These are phyloP conservation scores for Candida vaughaniae DNA, from an alignment of 805 yeast genomes.

Conservation along the genomic window DNA sequence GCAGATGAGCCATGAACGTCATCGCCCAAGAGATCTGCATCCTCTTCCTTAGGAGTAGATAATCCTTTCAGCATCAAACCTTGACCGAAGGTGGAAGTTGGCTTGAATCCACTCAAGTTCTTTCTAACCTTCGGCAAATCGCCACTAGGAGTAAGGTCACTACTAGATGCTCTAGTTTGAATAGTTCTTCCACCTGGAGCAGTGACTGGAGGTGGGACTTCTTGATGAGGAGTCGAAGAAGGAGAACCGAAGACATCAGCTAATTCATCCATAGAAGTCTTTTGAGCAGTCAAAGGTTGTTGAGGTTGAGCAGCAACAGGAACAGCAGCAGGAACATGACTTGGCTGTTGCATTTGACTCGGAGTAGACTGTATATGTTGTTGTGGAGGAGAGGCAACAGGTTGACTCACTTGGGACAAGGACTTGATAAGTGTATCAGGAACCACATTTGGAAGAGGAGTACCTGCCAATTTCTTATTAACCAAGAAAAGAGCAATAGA, in stretches of 20 bases:
- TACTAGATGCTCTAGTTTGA: slow-evolving; percentile 28
- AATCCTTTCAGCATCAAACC: slow-evolving; percentile 41
- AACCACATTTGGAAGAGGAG: slow-evolving; percentile 71
- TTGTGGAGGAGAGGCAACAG: neutral
- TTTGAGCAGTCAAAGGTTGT: slow-evolving; percentile 25
- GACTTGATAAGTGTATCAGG: slow-evolving; percentile 60
- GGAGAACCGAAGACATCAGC: slow-evolving; percentile 45
- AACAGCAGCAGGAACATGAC: neutral
- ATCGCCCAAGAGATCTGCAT: slow-evolving; percentile 32
- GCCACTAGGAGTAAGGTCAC: slow-evolving; percentile 26
- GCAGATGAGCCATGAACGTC: slow-evolving; percentile 21
- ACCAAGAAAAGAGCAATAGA: slow-evolving; percentile 92
- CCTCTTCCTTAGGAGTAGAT: slow-evolving; percentile 16
- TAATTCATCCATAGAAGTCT: slow-evolving; percentile 64
- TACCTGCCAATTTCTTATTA: slow-evolving; percentile 78
- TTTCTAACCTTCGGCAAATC: slow-evolving; percentile 35
- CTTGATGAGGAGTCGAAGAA: slow-evolving; percentile 15
- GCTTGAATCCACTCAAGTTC: slow-evolving; percentile 57
- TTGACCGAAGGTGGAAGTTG: slow-evolving; percentile 86
- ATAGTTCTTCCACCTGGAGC: slow-evolving; percentile 10
- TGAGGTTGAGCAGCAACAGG: slow-evolving; percentile 3
- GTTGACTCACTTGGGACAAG: slow-evolving; percentile 17
- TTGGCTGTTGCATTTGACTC: neutral
- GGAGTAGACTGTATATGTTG: neutral
- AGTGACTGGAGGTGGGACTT: slow-evolving; percentile 16